A percentile compares a stretch with the other conserved stretches of the same genome.
Evolutionary conservation across 805 yeast species (phyloP).

Genomic region (Saturnispora serradocipensis): DNA sequence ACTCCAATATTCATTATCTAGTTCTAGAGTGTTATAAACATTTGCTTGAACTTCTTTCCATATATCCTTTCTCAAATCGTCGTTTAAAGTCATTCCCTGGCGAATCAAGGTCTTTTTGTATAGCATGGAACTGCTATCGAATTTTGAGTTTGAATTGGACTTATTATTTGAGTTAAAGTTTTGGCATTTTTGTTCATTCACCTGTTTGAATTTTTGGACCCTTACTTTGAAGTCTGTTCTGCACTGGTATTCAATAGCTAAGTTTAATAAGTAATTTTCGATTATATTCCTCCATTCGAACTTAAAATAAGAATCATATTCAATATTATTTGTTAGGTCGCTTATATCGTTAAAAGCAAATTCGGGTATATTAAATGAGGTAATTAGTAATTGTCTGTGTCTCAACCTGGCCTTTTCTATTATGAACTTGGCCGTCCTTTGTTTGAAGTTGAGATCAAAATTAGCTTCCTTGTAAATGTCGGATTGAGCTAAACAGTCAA

Average conservation of each 20-base stretch:
- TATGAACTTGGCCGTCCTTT: constrained; percentile 54
- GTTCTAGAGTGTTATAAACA: constrained; percentile 48
- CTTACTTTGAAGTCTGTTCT: constrained; percentile 50
- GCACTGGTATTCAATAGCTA: constrained; percentile 66
- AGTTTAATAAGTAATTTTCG: constrained; percentile 55
- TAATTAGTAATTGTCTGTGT: constrained; percentile 26
- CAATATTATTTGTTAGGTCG: constrained; percentile 13
- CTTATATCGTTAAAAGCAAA: constrained; percentile 12
- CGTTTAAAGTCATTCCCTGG: constrained; percentile 29
- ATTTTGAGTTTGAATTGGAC: background rate
- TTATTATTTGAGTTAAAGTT: constrained; percentile 7
- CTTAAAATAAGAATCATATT: constrained; percentile 23
- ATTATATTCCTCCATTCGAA: constrained; percentile 65
- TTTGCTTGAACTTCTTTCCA: constrained; percentile 59
- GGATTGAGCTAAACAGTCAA: constrained; percentile 40
- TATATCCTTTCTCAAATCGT: constrained; percentile 46
- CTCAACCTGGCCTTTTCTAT: constrained; percentile 47
- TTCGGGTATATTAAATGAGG: constrained; percentile 18
- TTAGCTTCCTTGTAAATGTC: constrained; percentile 62
- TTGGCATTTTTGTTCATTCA: constrained; percentile 15
- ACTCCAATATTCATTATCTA: constrained; percentile 27
- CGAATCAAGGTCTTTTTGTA: constrained; percentile 23
- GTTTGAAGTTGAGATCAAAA: constrained; percentile 42
- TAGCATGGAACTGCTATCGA: constrained; percentile 8
- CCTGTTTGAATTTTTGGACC: constrained; percentile 39